Evolutionary conservation across 768 basidiomycete genomes (phyloP).

Genomic region (Rossbeevera mucosa): DNA sequence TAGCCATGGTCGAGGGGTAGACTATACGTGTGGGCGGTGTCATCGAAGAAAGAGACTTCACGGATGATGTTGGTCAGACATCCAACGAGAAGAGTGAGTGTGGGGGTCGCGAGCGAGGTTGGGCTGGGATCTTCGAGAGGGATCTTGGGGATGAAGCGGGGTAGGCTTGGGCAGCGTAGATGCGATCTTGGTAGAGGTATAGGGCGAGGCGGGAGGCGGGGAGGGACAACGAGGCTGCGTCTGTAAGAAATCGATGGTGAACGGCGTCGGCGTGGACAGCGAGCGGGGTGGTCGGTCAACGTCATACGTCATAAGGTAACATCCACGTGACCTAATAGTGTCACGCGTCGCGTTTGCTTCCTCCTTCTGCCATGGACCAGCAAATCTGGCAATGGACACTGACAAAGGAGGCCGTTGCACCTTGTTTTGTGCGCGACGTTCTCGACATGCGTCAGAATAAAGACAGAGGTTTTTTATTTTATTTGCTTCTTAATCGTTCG

Average conservation of each 20-base stretch:
- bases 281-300: conserved; percentile 31
- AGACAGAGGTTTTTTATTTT: conserved; percentile 28
- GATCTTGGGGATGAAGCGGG: conserved; percentile 61
- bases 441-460: conserved; percentile 40
- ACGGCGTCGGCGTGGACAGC: conserved; percentile 41
- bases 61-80: conserved; percentile 55
- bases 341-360: conserved; percentile 1
- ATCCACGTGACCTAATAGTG: conserved; percentile 3
- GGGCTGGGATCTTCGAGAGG: conserved; percentile 31
- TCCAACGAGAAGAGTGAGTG: conserved; percentile 46
- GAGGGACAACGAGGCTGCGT: conserved; percentile 52
- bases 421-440: conserved; percentile 54
- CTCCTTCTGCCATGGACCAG: conserved; percentile 10
- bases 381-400: conserved; percentile 50
- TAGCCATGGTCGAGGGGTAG: conserved; percentile 37
- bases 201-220: conserved; percentile 44
- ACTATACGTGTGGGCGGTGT: conserved; percentile 40
- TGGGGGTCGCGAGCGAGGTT: conserved; percentile 24
- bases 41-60: conserved; percentile 58
- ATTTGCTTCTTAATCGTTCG: background rate
- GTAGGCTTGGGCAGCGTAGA: conserved; percentile 72
- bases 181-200: conserved; percentile 69
- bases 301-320: conserved; percentile 6
- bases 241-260: conserved; percentile 53
- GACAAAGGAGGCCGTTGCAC: conserved; percentile 48